These are phyloP conservation scores for Aspergillus fischeri DNA, from an alignment of 2,329 filamentous ascomycete genomes.

Conservation along the genomic window DNA sequence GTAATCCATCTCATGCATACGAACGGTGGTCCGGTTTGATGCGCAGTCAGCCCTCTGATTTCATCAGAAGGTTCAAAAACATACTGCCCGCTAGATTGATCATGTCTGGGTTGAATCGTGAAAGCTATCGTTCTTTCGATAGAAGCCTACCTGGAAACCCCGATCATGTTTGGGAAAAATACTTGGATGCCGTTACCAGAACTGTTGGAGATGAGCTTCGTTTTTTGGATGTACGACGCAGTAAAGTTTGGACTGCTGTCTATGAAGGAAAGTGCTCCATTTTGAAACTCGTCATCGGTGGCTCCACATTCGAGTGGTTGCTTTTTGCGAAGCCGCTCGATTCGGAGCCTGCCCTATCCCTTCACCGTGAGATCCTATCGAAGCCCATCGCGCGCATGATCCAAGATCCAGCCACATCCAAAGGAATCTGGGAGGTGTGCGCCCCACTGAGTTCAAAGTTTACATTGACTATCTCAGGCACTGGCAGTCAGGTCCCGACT, in stretches of 20 bases:
- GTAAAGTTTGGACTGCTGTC: conserved; percentile 27
- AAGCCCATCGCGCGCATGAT: conserved; percentile 48
- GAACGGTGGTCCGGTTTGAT: conserved; percentile 13
- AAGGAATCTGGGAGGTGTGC: conserved; percentile 45
- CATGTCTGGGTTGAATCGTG: conserved; percentile 26
- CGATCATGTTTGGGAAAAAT: conserved; percentile 29
- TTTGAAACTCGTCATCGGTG: conserved; percentile 25
- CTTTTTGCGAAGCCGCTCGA: conserved; percentile 45
- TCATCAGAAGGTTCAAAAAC: conserved; percentile 42
- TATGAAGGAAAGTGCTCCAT: conserved; percentile 24
- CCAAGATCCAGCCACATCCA: conserved; percentile 25
- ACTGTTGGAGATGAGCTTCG: conserved; percentile 25
- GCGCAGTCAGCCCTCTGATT: conserved; percentile 41
- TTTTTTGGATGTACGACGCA: conserved; percentile 28
- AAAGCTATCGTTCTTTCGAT: conserved; percentile 20
- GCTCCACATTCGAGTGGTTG: conserved; percentile 41
- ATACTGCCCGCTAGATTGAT: conserved; percentile 41
- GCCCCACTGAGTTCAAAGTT: conserved; percentile 35
- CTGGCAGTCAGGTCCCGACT: conserved; percentile 28
- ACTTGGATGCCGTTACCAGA: conserved; percentile 25
- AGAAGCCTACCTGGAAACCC: conserved; percentile 11
- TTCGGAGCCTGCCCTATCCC: conserved; percentile 35
- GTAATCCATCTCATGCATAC: conserved; percentile 52
- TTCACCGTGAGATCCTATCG: conserved; percentile 40
- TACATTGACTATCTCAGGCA: conserved; percentile 34